Percentiles rank a stretch among this genome's conserved stretches.
Conservation (phyloP, 805 yeast species). For the Monosporozyma unispora region DNA sequence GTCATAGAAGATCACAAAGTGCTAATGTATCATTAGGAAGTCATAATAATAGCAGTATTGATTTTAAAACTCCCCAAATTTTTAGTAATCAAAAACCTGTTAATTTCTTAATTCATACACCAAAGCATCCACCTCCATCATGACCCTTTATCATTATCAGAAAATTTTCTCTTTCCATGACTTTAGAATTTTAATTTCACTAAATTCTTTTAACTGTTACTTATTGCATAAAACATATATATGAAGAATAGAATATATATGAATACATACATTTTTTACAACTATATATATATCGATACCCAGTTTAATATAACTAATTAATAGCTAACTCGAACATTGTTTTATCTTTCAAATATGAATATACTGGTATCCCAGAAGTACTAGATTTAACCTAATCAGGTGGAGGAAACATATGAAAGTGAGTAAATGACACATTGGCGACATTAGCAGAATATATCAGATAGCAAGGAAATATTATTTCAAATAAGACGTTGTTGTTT, state of each 20-base stretch:
- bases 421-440: no score
- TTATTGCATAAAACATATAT: not conserved
- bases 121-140: constrained; percentile 29
- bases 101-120: constrained; percentile 27
- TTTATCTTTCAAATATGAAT: no score
- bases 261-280: not conserved
- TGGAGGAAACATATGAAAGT: no score
- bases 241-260: not conserved
- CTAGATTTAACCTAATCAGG: no score
- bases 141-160: not conserved
- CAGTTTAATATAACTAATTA: not conserved
- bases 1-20: constrained; percentile 25
- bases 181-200: not conserved
- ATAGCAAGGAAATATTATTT: no score
- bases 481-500: no score
- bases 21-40: constrained; percentile 11
- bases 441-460: no score
- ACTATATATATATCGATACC: not conserved
- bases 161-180: not conserved
- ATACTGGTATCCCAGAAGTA: no score
- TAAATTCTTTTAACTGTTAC: not conserved
- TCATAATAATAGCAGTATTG: not conserved
- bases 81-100: constrained; percentile 17
- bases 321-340: no score
- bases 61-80: constrained; percentile 10